Evolutionary conservation across 345 rosid species (phyloP).

Genomic region (Ailanthus altissimus): DNA sequence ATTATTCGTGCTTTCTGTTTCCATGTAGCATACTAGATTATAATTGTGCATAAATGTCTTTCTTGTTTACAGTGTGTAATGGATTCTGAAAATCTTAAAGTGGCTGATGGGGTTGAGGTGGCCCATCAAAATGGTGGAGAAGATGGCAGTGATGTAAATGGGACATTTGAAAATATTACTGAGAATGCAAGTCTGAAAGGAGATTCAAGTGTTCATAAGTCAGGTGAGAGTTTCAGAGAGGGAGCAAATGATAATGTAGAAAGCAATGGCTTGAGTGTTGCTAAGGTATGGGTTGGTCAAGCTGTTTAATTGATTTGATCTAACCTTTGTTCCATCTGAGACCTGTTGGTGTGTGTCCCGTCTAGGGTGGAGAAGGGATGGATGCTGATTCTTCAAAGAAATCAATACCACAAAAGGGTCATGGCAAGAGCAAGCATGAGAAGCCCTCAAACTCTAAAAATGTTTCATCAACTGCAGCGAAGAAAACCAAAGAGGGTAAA

Average conservation of each 20-base stretch:
- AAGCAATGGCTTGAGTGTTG: slow-evolving; percentile 36
- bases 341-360: slow-evolving; percentile 4
- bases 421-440: slow-evolving; percentile 51
- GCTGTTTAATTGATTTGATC: slow-evolving; percentile 16
- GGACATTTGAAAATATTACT: slow-evolving; percentile 19
- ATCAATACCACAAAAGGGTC: slow-evolving; percentile 42
- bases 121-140: slow-evolving; percentile 59
- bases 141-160: slow-evolving; percentile 33
- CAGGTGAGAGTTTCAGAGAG: slow-evolving; percentile 37
- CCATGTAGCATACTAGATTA: neutral
- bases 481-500: slow-evolving; percentile 51
- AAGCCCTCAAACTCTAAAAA: slow-evolving; percentile 46
- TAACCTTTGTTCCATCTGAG: slow-evolving; percentile 9
- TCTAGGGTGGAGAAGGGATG: slow-evolving; percentile 50
- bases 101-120: slow-evolving; percentile 45
- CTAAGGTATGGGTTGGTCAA: slow-evolving; percentile 41
- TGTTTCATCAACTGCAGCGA: slow-evolving; percentile 40
- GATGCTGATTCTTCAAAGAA: slow-evolving; percentile 35
- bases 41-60: neutral
- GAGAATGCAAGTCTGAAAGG: slow-evolving; percentile 35
- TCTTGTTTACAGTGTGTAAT: slow-evolving; percentile 42
- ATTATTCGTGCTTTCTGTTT: neutral
- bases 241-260: slow-evolving; percentile 25
- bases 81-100: slow-evolving; percentile 49
- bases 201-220: slow-evolving; percentile 29